Evolutionary conservation across 495 filamentous ascomycete genomes (phyloP).

Genomic region (Daldinia concentrica): DNA sequence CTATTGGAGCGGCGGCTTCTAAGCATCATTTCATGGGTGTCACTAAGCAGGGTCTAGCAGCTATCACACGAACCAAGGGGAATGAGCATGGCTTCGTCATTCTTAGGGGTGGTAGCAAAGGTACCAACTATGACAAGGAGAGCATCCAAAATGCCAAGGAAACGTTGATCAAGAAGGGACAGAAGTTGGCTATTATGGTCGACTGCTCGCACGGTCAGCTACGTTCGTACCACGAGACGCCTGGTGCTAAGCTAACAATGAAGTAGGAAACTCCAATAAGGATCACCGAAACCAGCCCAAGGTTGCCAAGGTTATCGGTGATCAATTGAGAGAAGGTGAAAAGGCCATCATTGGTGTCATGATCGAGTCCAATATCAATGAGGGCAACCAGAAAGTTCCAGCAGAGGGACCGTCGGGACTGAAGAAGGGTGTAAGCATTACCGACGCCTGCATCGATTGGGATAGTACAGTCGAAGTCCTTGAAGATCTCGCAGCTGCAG

Average conservation of each 20-base stretch:
- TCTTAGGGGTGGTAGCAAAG: conserved; percentile 86
- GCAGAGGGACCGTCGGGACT: conserved; percentile 79
- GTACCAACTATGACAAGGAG: conserved; percentile 93
- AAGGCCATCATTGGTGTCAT: conserved; percentile 92
- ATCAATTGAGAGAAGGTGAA: conserved; percentile 89
- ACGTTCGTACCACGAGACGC: not conserved
- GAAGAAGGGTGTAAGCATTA: conserved; percentile 95
- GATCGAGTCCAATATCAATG: conserved; percentile 98
- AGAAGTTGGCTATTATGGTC: conserved; percentile 92
- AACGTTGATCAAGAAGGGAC: conserved; percentile 82
- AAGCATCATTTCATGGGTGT: conserved; percentile 99
- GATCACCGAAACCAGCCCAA: conserved; percentile 90
- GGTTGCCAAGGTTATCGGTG: conserved; percentile 81
- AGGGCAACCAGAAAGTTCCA: conserved; percentile 95
- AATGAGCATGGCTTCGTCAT: conserved; percentile 99
- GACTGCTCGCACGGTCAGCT: conserved; percentile 90
- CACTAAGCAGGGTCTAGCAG: conserved; percentile 96
- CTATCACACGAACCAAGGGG: conserved; percentile 89
- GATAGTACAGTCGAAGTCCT: conserved; percentile 84
- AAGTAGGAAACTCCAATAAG: conserved; percentile 74
- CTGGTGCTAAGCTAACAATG: conserved; percentile 13
- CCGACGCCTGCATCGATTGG: conserved; percentile 98
- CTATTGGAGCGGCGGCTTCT: conserved; percentile 88
- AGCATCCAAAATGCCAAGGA: conserved; percentile 82
- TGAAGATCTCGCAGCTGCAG: conserved; percentile 86